Conservation (phyloP, 345 rosid species). For the Anacardium occidentale region DNA sequence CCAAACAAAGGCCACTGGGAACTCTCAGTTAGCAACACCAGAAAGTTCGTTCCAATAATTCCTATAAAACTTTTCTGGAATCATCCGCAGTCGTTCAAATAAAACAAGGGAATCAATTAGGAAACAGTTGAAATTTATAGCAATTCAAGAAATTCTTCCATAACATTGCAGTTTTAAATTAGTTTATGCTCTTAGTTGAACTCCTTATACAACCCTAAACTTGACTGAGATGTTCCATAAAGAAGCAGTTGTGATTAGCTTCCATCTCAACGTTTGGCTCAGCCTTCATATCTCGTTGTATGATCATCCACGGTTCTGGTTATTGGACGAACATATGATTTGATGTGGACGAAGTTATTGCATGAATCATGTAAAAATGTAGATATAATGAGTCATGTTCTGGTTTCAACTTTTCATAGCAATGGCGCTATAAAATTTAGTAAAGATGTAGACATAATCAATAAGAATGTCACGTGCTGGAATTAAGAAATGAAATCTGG, state of each 20-base stretch:
- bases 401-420: background rate
- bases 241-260: background rate
- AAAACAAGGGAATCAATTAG: too few relatives aligned
- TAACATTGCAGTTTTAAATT: too few relatives aligned
- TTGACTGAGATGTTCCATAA: background rate
- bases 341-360: background rate
- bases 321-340: background rate
- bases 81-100: too few relatives aligned
- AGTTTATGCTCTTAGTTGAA: background rate
- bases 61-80: too few relatives aligned
- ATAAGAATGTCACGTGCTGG: too few relatives aligned
- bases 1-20: background rate
- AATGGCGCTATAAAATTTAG: background rate
- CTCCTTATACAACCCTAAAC: background rate
- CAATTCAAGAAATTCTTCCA: too few relatives aligned
- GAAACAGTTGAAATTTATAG: too few relatives aligned
- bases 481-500: too few relatives aligned
- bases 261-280: background rate
- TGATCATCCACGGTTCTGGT: background rate
- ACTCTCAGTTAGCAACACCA: too few relatives aligned
- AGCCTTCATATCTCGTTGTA: background rate
- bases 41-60: too few relatives aligned
- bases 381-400: conserved; percentile 4
- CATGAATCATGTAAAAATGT: background rate
- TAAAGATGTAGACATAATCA: too few relatives aligned